Evolutionary conservation across 441 rosid genomes (phyloP), one percentile per base, ranked within the genome.

Genomic region (Adansonia gregorii): DNA sequence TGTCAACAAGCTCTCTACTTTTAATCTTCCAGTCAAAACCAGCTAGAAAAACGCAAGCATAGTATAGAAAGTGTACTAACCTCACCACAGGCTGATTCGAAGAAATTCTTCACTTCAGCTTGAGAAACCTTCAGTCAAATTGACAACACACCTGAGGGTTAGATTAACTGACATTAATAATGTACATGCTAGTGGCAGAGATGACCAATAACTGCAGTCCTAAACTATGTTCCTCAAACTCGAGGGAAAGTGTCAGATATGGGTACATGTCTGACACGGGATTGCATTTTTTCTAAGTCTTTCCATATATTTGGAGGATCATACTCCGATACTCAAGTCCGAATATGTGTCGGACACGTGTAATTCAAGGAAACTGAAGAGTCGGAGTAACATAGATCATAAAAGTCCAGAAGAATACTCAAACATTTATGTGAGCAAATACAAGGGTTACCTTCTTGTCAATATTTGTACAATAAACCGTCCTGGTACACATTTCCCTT

Each of bases 401-500:
- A 35, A 35, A 35, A 35, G 39, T 35, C 39, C 39, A 35, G 39
- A 35, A 35, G 39, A 35, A 35, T 35, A 35, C 39, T 35, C 4
- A 35, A 35, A 35, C 39, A 35, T 67, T 48, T 1, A 58, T 45
- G 66, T 3, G 6, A 74, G 58, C 43, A 67, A 20, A 20, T 9
- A 35, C 6, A 12, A 11, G 10, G 64, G 24, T 76, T 76, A 88
- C 94, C 89, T 85, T 87, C 82, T 89, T 90, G 85, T 88, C 94
- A 20, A 90, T 88, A 70, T 90, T 90, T 79, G 94, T 90, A 82
- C 94, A 90, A 76, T 90, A 90, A 75, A 90, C 85, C 6, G 94
- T 90, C 82, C 94, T 86, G 49, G 86, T 41, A 79, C 94, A 90
- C 92, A 89, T 89, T 82, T 90, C 92, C 83, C 92, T 88, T 79